Conservation (phyloP, 768 basidiomycete species). For the Leucocoprinus sp. region DNA sequence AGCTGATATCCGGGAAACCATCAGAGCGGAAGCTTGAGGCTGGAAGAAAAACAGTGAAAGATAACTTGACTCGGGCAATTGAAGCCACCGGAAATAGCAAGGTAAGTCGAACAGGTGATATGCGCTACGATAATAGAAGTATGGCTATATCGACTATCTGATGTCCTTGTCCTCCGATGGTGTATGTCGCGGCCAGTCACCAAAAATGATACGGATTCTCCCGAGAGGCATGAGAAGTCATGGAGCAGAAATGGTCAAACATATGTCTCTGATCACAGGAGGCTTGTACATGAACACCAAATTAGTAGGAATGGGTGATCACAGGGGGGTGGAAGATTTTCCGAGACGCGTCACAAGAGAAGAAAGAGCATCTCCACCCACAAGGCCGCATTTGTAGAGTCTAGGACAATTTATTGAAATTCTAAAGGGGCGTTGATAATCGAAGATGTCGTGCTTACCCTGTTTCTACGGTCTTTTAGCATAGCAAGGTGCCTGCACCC, state of each 20-base stretch:
- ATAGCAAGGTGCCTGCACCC: neutral
- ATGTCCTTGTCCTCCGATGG: neutral
- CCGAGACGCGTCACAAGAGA: neutral
- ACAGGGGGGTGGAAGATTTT: neutral
- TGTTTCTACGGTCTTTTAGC: neutral
- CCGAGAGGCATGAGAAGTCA: conserved; percentile 4
- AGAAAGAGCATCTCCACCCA: conserved; percentile 2
- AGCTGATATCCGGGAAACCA: neutral
- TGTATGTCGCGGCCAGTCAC: neutral
- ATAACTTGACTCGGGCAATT: neutral
- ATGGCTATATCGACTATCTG: neutral
- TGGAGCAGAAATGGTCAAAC: conserved; percentile 1
- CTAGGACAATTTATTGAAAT: conserved; percentile 2
- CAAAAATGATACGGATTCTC: conserved; percentile 1
- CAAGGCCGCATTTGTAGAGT: conserved; percentile 7
- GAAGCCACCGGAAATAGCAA: conserved; percentile 6
- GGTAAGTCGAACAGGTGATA: neutral
- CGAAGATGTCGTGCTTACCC: conserved; percentile 1
- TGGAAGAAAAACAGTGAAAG: neutral
- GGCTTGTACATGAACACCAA: neutral
- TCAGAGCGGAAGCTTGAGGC: neutral
- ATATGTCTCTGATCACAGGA: neutral
- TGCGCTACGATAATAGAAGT: neutral
- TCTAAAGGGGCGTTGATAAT: conserved; percentile 2
- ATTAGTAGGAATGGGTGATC: neutral